Conservation (phyloP, 2,329 filamentous ascomycete genomes). For the Trichoderma cornu-damae region DNA sequence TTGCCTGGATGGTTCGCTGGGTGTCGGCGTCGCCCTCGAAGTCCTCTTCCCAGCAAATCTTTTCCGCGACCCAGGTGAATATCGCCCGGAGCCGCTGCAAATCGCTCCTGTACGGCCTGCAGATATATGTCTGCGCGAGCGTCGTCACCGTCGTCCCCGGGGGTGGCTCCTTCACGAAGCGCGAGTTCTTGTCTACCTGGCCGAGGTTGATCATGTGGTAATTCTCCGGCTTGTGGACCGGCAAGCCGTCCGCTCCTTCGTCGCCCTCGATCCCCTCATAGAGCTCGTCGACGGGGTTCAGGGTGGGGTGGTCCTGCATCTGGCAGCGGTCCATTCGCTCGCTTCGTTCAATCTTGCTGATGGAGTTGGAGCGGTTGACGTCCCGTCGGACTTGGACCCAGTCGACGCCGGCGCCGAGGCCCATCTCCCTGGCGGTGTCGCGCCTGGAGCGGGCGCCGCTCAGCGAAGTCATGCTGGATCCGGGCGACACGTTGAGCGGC, state of each 20-base stretch:
- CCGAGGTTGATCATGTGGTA: constrained; percentile 74
- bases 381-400: constrained; percentile 98
- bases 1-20: constrained; percentile 74
- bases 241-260: constrained; percentile 77
- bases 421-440: constrained; percentile 65
- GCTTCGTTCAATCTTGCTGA: constrained; percentile 79
- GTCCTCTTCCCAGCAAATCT: constrained; percentile 92
- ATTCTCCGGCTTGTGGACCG: constrained; percentile 76
- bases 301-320: constrained; percentile 85
- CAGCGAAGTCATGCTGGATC: constrained; percentile 37
- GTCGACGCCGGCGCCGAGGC: constrained; percentile 59
- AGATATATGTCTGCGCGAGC: constrained; percentile 86
- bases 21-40: constrained; percentile 82
- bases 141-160: constrained; percentile 75
- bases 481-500: constrained; percentile 42
- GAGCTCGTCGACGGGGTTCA: constrained; percentile 85
- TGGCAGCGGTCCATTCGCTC: constrained; percentile 86
- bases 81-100: constrained; percentile 90
- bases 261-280: constrained; percentile 82
- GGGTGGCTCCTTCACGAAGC: constrained; percentile 80
- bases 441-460: constrained; percentile 36
- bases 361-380: constrained; percentile 88
- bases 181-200: constrained; percentile 91
- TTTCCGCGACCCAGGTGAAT: constrained; percentile 96
- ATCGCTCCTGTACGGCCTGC: constrained; percentile 88